Evolutionary conservation across 1,284 basidiomycete genomes (phyloP).

Genomic region (Ceratobasidium sp.): DNA sequence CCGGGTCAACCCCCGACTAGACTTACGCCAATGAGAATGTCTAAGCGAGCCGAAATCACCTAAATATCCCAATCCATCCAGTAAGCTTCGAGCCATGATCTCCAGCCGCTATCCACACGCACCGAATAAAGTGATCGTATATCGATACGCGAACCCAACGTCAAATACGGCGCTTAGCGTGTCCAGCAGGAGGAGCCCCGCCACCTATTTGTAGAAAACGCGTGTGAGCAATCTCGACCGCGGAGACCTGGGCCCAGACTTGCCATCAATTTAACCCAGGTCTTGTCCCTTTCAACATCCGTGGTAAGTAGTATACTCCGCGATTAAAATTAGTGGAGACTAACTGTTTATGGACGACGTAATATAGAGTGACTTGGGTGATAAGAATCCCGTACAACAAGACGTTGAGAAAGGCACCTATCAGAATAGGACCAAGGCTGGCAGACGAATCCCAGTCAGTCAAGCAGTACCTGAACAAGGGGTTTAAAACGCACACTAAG

Average conservation of each 20-base stretch:
- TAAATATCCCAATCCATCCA: neutral
- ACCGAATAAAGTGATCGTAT: slow-evolving; percentile 35
- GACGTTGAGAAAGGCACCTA: slow-evolving; percentile 26
- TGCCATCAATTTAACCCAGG: slow-evolving; percentile 14
- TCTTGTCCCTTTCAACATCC: neutral
- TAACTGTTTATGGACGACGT: neutral
- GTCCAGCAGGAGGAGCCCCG: slow-evolving; percentile 15
- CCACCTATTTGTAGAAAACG: slow-evolving; percentile 6
- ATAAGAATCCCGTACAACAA: slow-evolving; percentile 24
- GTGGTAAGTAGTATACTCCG: neutral
- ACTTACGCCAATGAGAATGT: slow-evolving; percentile 38
- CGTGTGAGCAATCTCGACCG: neutral
- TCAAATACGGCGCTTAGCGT: slow-evolving; percentile 31
- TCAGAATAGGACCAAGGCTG: slow-evolving; percentile 31
- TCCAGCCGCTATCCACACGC: neutral
- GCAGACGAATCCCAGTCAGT: neutral
- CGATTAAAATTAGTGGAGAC: neutral
- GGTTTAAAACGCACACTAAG: too few species aligned
- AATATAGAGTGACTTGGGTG: slow-evolving; percentile 14
- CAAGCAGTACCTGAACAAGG: neutral
- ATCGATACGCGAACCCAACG: slow-evolving; percentile 25
- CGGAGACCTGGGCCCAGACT: neutral
- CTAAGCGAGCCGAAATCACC: slow-evolving; percentile 12
- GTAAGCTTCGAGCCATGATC: neutral
- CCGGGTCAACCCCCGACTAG: neutral